Base-by-base conservation (phyloP, 202 grass and related monocot genomes). In the Setaria viridis region DNA sequence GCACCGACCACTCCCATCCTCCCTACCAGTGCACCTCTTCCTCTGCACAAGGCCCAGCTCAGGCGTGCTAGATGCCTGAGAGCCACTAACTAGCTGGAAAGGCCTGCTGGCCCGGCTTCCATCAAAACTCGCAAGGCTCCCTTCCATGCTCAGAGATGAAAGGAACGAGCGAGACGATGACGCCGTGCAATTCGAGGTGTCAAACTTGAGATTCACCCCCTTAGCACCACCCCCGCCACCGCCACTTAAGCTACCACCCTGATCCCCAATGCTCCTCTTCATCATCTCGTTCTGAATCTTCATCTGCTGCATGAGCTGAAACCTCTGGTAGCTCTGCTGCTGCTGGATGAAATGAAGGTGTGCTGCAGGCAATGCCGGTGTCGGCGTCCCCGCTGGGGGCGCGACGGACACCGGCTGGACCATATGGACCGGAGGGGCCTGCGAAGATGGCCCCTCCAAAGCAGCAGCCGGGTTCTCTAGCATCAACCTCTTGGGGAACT, bases 71-170 rank as follows among this genome's bases (percentile, higher is more conserved):
- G 94, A 84, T 0, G 90, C 74, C 60, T 94, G 92, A 32, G 94
- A 93, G 4, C 94, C 90, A 69, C 89, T 91, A 58, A 91, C 80
- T 25, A 99, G 62, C 74, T 99, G 94, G 77, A 97, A 91, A 5
- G 87, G 81, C 32, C 71, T 83, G 72, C 42, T 89, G 51, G 69
- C 82, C 13, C 75, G 89, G 72, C 87, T 93, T 43, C 88, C 79
- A 49, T 94, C 96, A 77, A 96, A 78, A 76, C 89, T 99, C 0
- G 82, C 82, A 14, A 94, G 80, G 42, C 90, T 96, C 57, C 93
- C 92, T 81, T 99, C 97, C 88, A 99, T 91, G 72, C 97, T 99
- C 48, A 99, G 84, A 34, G 97, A 97, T 5, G 97, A 88, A 54
- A 99, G 64, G 76, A 97, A 93, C 0, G 97, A 97, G 39, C 90